Conservation (phyloP, 1,139 yeast species). For the Zygotorulaspora mrakii region DNA sequence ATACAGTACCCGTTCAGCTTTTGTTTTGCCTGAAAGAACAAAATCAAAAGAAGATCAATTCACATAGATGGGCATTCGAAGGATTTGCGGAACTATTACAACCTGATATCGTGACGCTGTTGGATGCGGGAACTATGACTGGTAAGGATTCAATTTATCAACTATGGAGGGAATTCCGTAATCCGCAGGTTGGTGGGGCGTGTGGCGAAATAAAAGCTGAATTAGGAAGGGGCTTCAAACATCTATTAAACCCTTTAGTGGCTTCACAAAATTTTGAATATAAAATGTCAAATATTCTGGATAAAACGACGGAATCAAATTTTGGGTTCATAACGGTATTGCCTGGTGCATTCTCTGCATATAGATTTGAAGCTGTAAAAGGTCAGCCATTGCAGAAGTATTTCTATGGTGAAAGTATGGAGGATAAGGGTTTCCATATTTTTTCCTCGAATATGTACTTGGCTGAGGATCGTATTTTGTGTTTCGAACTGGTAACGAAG, state of each 20-base stretch:
- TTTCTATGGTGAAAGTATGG: constrained; percentile 84
- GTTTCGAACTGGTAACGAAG: constrained; percentile 89
- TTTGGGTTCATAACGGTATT: constrained; percentile 86
- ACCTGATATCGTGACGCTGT: constrained; percentile 77
- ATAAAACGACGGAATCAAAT: constrained; percentile 83
- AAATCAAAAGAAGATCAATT: constrained; percentile 87
- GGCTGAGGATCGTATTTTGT: constrained; percentile 92
- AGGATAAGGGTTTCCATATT: constrained; percentile 57
- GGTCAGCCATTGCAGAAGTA: constrained; percentile 85
- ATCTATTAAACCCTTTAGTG: constrained; percentile 75
- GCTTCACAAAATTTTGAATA: constrained; percentile 93
- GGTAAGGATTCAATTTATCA: constrained; percentile 77
- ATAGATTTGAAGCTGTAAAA: constrained; percentile 73
- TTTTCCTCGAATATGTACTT: constrained; percentile 91
- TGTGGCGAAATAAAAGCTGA: constrained; percentile 92
- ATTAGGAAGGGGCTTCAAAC: constrained; percentile 69
- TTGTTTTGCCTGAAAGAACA: constrained; percentile 82
- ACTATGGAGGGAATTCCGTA: constrained; percentile 84
- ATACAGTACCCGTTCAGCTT: constrained; percentile 83
- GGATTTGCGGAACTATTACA: constrained; percentile 83
- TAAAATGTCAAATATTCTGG: constrained; percentile 85
- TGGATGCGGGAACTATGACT: constrained; percentile 96
- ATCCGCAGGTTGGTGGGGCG: constrained; percentile 87
- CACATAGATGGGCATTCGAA: constrained; percentile 95
- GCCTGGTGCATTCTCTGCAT: constrained; percentile 94